These are phyloP conservation scores for Diaporthe longicolla DNA, from an alignment of 2,329 filamentous ascomycete genomes.

Conservation along the genomic window DNA sequence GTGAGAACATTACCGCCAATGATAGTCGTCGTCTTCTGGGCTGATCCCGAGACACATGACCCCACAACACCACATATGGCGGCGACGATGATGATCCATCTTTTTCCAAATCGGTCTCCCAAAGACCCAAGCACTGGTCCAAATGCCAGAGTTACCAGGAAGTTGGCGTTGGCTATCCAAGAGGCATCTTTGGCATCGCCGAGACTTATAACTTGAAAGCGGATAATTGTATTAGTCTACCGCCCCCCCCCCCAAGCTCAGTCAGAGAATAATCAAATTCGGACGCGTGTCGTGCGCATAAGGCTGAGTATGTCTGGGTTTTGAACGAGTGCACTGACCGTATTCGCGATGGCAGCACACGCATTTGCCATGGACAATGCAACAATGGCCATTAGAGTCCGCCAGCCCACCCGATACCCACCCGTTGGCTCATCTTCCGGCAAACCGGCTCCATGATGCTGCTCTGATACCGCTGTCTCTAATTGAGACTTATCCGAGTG, in stretches of 20 bases:
- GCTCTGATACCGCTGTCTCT: neutral
- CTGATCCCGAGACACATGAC: slow-evolving; percentile 32
- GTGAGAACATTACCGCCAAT: slow-evolving; percentile 36
- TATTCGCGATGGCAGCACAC: slow-evolving; percentile 38
- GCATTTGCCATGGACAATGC: slow-evolving; percentile 37
- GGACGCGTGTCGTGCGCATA: neutral
- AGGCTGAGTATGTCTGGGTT: accelerated
- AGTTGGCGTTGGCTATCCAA: slow-evolving; percentile 37
- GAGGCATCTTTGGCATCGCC: slow-evolving; percentile 27
- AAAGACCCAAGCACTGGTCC: slow-evolving; percentile 36
- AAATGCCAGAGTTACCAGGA: slow-evolving; percentile 39
- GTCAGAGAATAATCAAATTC: neutral
- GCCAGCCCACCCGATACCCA: slow-evolving; percentile 29
- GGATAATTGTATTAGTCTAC: slow-evolving; percentile 37
- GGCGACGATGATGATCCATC: slow-evolving; percentile 36
- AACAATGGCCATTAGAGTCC: slow-evolving; percentile 38
- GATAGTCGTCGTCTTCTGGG: slow-evolving; percentile 23
- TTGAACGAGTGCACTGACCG: neutral
- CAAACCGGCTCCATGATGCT: neutral
- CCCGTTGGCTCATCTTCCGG: neutral
- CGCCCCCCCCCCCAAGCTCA: too few relatives aligned
- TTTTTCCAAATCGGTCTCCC: slow-evolving; percentile 37
- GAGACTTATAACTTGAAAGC: slow-evolving; percentile 30
- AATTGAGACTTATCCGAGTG: neutral
- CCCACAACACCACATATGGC: slow-evolving; percentile 33